phyloP scores from a whole-genome alignment of 1,284 basidiomycete species.

The Ceratobasidium sp. region DNA sequence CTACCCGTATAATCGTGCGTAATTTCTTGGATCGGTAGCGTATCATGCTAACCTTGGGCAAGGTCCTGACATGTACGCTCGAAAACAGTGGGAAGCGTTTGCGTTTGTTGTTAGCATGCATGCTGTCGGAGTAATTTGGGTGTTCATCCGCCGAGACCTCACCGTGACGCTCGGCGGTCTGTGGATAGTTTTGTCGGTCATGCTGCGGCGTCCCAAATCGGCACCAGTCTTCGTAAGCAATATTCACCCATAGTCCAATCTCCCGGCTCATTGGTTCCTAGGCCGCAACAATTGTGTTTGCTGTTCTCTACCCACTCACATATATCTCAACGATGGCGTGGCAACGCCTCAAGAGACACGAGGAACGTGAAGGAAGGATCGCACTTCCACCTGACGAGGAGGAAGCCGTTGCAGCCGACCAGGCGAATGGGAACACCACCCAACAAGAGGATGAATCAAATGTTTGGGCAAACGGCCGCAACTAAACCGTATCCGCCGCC shows the following conservation, averaged over 20 bases:
- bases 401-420: constrained; percentile 13
- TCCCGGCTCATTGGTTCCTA: not conserved
- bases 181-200: constrained; percentile 48
- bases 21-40: constrained; percentile 4
- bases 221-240: constrained; percentile 47
- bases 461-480: constrained; percentile 23
- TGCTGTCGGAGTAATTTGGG: constrained; percentile 48
- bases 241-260: not conserved
- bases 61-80: constrained; percentile 44
- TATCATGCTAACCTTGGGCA: not conserved
- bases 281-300: constrained; percentile 46
- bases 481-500: not conserved
- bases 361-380: constrained; percentile 47
- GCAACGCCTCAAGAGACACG: constrained; percentile 46
- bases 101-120: constrained; percentile 49
- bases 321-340: constrained; percentile 49
- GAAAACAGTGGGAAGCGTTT: constrained; percentile 49
- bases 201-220: constrained; percentile 48
- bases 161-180: constrained; percentile 47
- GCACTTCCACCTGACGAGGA: constrained; percentile 50
- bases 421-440: not conserved
- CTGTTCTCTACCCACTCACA: constrained; percentile 49
- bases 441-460: not conserved
- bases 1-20: constrained; percentile 45
- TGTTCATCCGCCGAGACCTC: constrained; percentile 47